phyloP scores from a whole-genome alignment of 164 flowering plant species.

The Amborella trichopoda region DNA sequence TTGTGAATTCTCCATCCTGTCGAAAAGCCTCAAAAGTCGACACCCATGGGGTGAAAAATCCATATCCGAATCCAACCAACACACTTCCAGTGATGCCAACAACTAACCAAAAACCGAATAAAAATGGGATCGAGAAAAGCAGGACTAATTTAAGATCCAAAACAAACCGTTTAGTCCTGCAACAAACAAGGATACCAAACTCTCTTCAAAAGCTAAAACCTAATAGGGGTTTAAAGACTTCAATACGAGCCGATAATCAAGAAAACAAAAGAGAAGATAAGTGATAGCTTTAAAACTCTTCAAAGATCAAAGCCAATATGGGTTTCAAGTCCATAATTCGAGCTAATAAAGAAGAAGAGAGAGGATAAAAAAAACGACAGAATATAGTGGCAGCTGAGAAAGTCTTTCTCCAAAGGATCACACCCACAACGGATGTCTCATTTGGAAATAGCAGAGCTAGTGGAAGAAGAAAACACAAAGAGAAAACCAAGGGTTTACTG shows the following conservation, averaged over 20 bases:
- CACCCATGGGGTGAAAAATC: slow-evolving; percentile 89
- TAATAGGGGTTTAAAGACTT: too few species aligned
- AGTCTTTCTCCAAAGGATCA: too few species aligned
- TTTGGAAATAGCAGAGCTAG: too few species aligned
- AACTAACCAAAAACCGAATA: slow-evolving; percentile 63
- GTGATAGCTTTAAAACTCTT: neutral
- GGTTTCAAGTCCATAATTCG: too few species aligned
- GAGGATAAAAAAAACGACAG: neutral
- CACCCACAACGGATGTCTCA: too few species aligned
- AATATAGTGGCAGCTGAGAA: neutral
- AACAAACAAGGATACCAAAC: neutral
- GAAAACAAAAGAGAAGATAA: neutral
- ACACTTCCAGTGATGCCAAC: slow-evolving; percentile 69
- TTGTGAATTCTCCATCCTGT: slow-evolving; percentile 41
- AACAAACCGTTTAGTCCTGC: slow-evolving; percentile 67
- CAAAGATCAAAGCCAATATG: too few species aligned
- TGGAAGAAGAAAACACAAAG: neutral
- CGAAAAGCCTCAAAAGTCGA: slow-evolving; percentile 89
- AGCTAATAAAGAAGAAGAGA: slow-evolving; percentile 1
- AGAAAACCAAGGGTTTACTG: neutral
- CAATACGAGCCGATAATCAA: too few species aligned
- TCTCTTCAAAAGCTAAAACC: neutral
- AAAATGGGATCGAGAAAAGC: slow-evolving; percentile 50
- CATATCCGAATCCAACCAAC: slow-evolving; percentile 77
- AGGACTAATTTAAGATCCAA: slow-evolving; percentile 61